A percentile compares a stretch with the other conserved stretches of the same genome.
Conservation (phyloP, 208 protist species). For the Willaertia magna region DNA sequence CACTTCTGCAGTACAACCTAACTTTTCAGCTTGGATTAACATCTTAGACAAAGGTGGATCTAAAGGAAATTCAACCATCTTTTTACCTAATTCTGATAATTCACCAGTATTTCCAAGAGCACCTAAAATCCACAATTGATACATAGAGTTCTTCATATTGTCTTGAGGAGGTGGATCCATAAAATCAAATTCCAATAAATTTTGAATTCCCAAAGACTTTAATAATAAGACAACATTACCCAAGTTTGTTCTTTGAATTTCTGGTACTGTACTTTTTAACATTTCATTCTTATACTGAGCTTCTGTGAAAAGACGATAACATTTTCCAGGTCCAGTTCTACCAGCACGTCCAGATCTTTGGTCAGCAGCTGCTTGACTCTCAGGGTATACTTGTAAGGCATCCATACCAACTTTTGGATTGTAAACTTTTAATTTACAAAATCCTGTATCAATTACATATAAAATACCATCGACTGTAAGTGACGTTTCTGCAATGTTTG, state of each 20-base stretch:
- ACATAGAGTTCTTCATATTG: conserved; percentile 81
- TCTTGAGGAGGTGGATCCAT: conserved; percentile 94
- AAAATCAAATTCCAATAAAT: conserved; percentile 96
- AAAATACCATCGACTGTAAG: conserved; percentile 93
- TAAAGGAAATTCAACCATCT: conserved; percentile 95
- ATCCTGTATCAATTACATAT: conserved; percentile 85
- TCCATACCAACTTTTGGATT: conserved; percentile 91
- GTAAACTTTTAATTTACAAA: conserved; percentile 97
- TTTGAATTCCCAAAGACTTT: conserved; percentile 66
- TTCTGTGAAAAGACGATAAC: conserved; percentile 94
- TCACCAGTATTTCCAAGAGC: conserved; percentile 84
- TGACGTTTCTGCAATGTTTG: conserved; percentile 99
- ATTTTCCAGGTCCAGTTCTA: conserved; percentile 79
- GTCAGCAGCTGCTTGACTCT: conserved; percentile 86
- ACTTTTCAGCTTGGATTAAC: conserved; percentile 55
- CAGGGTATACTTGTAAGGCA: conserved; percentile 80
- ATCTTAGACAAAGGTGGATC: conserved; percentile 90
- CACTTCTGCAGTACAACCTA: conserved; percentile 69
- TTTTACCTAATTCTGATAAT: conserved; percentile 81
- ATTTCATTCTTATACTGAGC: conserved; percentile 50
- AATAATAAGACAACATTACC: conserved; percentile 78
- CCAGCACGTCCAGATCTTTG: conserved; percentile 93
- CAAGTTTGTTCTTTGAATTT: conserved; percentile 80
- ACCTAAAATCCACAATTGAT: conserved; percentile 93
- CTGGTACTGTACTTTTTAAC: conserved; percentile 61